phyloP scores from a whole-genome alignment of 2,329 filamentous ascomycete genomes.

The Aspergillus vadensis region DNA sequence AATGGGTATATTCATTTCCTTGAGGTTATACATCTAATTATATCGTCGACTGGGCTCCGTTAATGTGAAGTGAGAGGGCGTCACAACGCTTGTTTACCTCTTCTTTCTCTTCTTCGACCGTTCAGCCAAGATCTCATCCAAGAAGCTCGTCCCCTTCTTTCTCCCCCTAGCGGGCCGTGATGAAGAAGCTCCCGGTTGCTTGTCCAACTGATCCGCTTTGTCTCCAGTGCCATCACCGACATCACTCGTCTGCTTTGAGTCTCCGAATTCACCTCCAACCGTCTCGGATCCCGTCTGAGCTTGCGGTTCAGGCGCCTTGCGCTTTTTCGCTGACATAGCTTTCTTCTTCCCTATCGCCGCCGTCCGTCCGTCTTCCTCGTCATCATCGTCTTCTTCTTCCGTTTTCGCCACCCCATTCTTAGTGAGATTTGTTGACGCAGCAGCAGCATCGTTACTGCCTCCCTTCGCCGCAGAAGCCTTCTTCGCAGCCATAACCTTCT shows the following conservation, averaged over 20 bases:
- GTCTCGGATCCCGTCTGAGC: background rate
- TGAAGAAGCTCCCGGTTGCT: conserved; percentile 10
- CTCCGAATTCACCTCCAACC: background rate
- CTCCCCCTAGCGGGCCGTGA: conserved; percentile 28
- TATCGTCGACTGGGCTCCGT: background rate
- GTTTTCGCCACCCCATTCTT: conserved; percentile 3
- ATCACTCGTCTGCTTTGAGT: background rate
- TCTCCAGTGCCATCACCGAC: conserved; percentile 12
- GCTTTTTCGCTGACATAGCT: conserved; percentile 15
- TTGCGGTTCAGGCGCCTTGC: conserved; percentile 11
- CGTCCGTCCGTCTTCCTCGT: conserved; percentile 48
- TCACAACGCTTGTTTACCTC: conserved; percentile 25
- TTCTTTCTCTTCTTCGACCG: conserved; percentile 55
- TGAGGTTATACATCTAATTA: conserved; percentile 11
- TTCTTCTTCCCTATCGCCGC: conserved; percentile 39
- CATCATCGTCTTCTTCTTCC: conserved; percentile 34
- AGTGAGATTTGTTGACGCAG: background rate
- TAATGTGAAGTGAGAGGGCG: too few species aligned
- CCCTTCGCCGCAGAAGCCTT: conserved; percentile 40
- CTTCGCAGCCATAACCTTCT: conserved; percentile 43
- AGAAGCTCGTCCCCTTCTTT: conserved; percentile 51
- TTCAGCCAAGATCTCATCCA: conserved; percentile 56
- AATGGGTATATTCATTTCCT: conserved; percentile 8
- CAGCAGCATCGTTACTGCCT: background rate
- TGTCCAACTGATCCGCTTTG: conserved; percentile 1